Evolutionary conservation across 2,329 filamentous ascomycete species (phyloP).

Genomic region (Scedosporium apiospermum): DNA sequence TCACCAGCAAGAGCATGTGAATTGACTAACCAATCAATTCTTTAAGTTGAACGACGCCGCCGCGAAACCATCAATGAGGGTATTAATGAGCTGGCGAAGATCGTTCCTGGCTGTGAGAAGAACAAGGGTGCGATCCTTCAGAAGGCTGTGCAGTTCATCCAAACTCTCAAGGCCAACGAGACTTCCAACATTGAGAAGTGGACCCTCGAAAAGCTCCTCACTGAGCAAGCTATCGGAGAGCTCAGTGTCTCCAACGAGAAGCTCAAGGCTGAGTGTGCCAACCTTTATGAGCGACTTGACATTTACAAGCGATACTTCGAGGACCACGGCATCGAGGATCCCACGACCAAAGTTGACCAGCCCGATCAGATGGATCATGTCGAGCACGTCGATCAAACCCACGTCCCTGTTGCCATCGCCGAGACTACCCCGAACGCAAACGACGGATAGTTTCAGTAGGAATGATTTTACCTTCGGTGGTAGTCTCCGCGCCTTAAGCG

Average conservation of each 20-base stretch:
- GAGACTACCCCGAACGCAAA: conserved; percentile 1
- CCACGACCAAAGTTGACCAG: conserved; percentile 7
- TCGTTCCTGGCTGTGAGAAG: conserved; percentile 95
- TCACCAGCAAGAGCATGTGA: no score
- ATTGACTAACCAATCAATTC: background rate
- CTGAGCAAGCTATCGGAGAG: conserved; percentile 81
- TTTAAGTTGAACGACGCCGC: conserved; percentile 80
- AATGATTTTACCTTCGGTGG: background rate
- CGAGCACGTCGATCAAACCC: no score
- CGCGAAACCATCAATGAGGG: conserved; percentile 98
- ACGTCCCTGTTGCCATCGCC: background rate
- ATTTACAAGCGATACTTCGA: conserved; percentile 66
- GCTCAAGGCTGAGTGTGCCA: conserved; percentile 69
- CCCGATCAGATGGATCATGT: background rate
- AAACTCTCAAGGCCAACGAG: conserved; percentile 88
- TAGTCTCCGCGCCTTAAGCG: background rate
- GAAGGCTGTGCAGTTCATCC: conserved; percentile 88
- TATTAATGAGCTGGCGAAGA: conserved; percentile 95
- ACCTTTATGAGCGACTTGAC: conserved; percentile 67
- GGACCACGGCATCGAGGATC: conserved; percentile 41
- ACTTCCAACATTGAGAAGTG: conserved; percentile 90
- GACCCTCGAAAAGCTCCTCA: conserved; percentile 83
- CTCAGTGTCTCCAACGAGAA: conserved; percentile 81
- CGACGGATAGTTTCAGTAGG: background rate
- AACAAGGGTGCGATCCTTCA: conserved; percentile 97